Conservation (phyloP, 306 rosid genomes). For the Rosa lucieae region DNA sequence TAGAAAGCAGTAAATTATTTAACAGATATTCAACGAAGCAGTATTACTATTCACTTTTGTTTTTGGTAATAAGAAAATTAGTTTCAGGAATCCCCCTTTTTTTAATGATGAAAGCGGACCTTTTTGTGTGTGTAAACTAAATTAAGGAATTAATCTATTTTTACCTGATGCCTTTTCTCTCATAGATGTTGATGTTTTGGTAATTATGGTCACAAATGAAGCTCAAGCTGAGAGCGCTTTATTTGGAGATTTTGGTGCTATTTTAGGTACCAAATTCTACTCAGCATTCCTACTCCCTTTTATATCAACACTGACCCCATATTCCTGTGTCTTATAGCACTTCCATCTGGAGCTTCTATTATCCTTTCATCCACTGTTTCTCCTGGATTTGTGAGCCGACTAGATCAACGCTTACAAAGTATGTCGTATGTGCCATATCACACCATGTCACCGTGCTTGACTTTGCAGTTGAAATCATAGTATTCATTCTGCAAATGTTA, state of each 20-base stretch:
- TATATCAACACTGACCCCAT: conserved; percentile 29
- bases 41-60: neutral
- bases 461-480: conserved; percentile 31
- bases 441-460: neutral
- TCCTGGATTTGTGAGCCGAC: conserved; percentile 85
- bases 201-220: conserved; percentile 90
- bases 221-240: conserved; percentile 79
- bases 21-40: neutral
- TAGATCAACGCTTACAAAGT: conserved; percentile 72
- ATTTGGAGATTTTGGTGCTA: conserved; percentile 84
- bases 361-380: conserved; percentile 93
- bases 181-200: conserved; percentile 79
- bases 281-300: conserved; percentile 17
- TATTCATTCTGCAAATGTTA: conserved; percentile 33
- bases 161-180: conserved; percentile 22
- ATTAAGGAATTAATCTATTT: neutral
- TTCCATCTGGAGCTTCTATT: conserved; percentile 78
- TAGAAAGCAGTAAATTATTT: neutral
- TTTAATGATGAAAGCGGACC: neutral
- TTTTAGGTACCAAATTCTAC: conserved; percentile 64
- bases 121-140: neutral
- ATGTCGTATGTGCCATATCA: conserved; percentile 36
- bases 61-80: neutral
- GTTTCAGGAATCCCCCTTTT: neutral
- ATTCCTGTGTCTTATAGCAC: conserved; percentile 48